Base-by-base conservation (phyloP, 2,329 filamentous ascomycete genomes). In the Diaporthe citrichinensis region DNA sequence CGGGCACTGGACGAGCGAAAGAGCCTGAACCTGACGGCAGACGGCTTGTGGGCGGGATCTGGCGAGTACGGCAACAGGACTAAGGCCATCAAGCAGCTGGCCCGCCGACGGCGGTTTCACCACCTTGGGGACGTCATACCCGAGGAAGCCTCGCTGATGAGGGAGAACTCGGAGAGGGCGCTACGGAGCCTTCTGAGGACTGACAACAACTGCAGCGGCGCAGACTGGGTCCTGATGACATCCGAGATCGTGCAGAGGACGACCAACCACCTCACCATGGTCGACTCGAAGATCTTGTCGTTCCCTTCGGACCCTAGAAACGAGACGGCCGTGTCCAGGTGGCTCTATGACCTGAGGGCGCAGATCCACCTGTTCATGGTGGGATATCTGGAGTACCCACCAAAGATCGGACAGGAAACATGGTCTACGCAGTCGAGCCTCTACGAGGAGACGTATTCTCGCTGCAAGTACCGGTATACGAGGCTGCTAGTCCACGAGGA, bases 301-400 rank as follows among this genome's bases (percentile, higher is more conserved):
- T 76, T 81, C 6, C 78, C 77, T 0, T 12, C 10, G 12, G 41
- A 78, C 14, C 44, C 28, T 7, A 77, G 72, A 9, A 83, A 85
- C 28, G 14, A 49, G 6, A 83, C 82, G 34, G 74, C 74, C 9
- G 55, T 83, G 8, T 75, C 73, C 31, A 75, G 77, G 1, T 86
- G 84, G 84, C 76, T 84, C 71, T 74, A 77, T 28, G 77, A 77
- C 39, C 72, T 85, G 72, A 81, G 86, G 31, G 80, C 82, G 1
- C 80, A 84, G 57, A 86, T 83, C 36, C 87, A 88, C 76, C 81
- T 83, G 76, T 84, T 87, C 69, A 79, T 87, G 68, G 82, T 89
- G 12, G 83, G 84, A 4, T 88, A 84, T 76, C 80, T 88, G 39
- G 83, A 87, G 76, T 89, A 88, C 75, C 87, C 87, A 25, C 4